phyloP scores from a whole-genome alignment of 1,139 yeast genomes.

The Candida dubliniensis region DNA sequence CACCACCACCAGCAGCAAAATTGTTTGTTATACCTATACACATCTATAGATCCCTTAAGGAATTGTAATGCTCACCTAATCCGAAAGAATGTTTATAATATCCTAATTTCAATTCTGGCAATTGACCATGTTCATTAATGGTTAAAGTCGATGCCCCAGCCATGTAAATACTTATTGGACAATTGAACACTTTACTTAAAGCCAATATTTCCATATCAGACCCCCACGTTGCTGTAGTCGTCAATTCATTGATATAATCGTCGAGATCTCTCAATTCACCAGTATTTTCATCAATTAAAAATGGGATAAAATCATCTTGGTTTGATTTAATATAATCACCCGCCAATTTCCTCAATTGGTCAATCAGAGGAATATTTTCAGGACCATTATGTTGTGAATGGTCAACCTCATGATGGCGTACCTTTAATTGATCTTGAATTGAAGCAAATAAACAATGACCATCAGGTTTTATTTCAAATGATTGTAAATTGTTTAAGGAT shows the following conservation, averaged over 20 bases:
- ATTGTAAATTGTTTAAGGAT: conserved; percentile 43
- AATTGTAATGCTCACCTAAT: conserved; percentile 93
- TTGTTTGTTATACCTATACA: not conserved
- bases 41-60: conserved; percentile 52
- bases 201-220: conserved; percentile 92
- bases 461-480: conserved; percentile 78
- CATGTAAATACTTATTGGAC: conserved; percentile 73
- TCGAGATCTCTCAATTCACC: conserved; percentile 62
- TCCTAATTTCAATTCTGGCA: conserved; percentile 64
- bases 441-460: conserved; percentile 94
- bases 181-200: conserved; percentile 61
- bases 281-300: conserved; percentile 74
- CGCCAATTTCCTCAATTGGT: conserved; percentile 61
- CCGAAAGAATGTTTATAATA: conserved; percentile 86
- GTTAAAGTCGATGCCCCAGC: conserved; percentile 67
- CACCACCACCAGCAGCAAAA: too few species aligned
- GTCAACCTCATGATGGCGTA: conserved; percentile 43
- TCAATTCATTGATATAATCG: conserved; percentile 68
- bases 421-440: conserved; percentile 68
- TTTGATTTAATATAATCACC: conserved; percentile 64
- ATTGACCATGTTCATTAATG: conserved; percentile 54
- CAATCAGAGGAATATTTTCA: conserved; percentile 23
- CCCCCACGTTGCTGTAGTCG: conserved; percentile 88
- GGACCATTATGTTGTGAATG: conserved; percentile 12
- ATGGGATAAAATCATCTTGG: conserved; percentile 75